These are phyloP conservation scores for Rhizopogon sp. DNA, from an alignment of 768 basidiomycete genomes.

Conservation along the genomic window DNA sequence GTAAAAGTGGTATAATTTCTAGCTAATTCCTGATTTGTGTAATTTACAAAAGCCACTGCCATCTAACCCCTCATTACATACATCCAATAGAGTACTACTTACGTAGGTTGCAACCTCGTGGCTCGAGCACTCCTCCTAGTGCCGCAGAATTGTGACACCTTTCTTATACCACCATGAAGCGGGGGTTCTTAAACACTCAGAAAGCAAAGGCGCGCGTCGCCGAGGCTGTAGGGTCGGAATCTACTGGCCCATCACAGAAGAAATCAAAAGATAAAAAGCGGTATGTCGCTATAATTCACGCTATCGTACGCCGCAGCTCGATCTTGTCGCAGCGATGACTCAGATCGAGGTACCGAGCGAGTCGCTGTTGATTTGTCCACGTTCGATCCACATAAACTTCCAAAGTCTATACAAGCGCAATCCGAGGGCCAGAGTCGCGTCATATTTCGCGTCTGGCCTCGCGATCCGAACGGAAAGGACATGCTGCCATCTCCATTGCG, in stretches of 20 bases:
- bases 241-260: not conserved
- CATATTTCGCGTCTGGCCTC: slow-evolving; percentile 21
- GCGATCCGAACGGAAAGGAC: slow-evolving; percentile 11
- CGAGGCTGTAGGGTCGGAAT: not conserved
- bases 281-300: not conserved
- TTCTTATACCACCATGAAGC: slow-evolving; percentile 12
- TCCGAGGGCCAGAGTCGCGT: slow-evolving; percentile 8
- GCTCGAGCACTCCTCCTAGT: too few species aligned
- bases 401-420: not conserved
- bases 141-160: not conserved
- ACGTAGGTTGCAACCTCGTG: too few species aligned
- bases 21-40: too few species aligned
- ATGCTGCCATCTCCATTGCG: not conserved
- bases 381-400: slow-evolving; percentile 2
- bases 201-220: slow-evolving; percentile 9
- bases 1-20: too few species aligned
- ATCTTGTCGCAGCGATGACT: not conserved
- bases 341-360: not conserved
- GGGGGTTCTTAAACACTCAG: slow-evolving; percentile 13
- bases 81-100: too few species aligned
- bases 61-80: too few species aligned
- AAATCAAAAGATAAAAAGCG: not conserved
- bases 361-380: not conserved
- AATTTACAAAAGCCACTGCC: too few species aligned
- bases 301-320: not conserved